A percentile compares a stretch with the other conserved stretches of the same genome.
These are phyloP conservation scores for Massospora cicadina DNA, from an alignment of 371 early-diverging fungal genomes.

Conservation along the genomic window DNA sequence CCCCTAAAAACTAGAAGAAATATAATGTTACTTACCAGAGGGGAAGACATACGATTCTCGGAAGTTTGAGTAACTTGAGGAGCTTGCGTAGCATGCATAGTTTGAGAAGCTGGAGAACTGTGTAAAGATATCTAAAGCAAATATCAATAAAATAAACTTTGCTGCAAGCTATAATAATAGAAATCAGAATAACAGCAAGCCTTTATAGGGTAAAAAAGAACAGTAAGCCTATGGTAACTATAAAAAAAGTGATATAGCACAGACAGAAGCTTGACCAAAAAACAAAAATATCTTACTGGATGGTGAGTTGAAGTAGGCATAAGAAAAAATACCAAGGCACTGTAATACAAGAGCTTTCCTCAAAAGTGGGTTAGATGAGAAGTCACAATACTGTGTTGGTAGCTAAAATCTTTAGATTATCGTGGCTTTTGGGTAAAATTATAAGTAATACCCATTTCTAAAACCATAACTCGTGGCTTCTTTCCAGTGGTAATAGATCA, in stretches of 20 bases:
- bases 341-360: background rate
- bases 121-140: background rate
- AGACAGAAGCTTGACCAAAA: background rate
- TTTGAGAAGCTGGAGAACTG: background rate
- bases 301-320: background rate
- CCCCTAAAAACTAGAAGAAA: background rate
- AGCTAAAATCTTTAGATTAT: background rate
- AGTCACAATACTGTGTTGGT: background rate
- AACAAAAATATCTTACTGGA: background rate
- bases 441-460: background rate
- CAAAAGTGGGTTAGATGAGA: background rate
- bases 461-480: too few relatives aligned
- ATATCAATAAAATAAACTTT: too few relatives aligned
- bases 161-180: too few relatives aligned
- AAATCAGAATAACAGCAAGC: background rate
- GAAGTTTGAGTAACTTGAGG: background rate
- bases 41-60: background rate
- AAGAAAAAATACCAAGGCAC: background rate
- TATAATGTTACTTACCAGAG: background rate
- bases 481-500: too few relatives aligned
- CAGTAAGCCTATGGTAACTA: background rate
- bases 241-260: background rate
- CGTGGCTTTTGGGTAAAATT: background rate
- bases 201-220: background rate
- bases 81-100: background rate